These are phyloP conservation scores for Monilinia aucupariae DNA, from an alignment of 2,329 filamentous ascomycete species.

Conservation along the genomic window DNA sequence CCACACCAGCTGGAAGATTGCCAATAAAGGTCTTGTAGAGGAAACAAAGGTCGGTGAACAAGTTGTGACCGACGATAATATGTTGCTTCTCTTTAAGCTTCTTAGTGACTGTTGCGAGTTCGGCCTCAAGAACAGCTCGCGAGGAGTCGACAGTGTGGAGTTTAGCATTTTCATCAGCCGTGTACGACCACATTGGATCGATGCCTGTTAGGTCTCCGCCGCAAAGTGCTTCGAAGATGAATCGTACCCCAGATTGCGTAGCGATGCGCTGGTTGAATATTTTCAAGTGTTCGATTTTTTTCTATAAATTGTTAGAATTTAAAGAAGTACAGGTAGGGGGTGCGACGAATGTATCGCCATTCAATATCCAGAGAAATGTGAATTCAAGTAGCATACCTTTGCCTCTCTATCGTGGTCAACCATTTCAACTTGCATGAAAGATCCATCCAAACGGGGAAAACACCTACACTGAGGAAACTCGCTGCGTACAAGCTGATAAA, in stretches of 20 bases:
- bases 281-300: slow-evolving; percentile 8
- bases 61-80: slow-evolving; percentile 58
- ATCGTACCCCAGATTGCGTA: slow-evolving; percentile 27
- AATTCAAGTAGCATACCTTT: slow-evolving; percentile 21
- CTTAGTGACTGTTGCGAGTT: slow-evolving; percentile 23
- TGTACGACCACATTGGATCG: slow-evolving; percentile 36
- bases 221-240: slow-evolving; percentile 34
- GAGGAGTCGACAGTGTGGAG: neutral
- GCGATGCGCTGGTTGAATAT: slow-evolving; percentile 10
- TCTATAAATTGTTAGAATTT: neutral
- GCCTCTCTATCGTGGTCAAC: slow-evolving; percentile 27
- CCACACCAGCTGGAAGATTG: slow-evolving; percentile 47
- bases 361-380: neutral
- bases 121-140: slow-evolving; percentile 25
- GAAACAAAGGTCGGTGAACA: slow-evolving; percentile 59
- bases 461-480: slow-evolving; percentile 45
- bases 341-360: neutral
- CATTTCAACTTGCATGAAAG: slow-evolving; percentile 34
- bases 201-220: slow-evolving; percentile 32
- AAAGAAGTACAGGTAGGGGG: neutral
- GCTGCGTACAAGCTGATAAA: slow-evolving; percentile 60
- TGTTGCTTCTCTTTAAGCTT: slow-evolving; percentile 33
- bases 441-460: slow-evolving; percentile 26
- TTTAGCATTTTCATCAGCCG: neutral
- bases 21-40: slow-evolving; percentile 59